Evolutionary conservation across 768 basidiomycete species (phyloP).

Genomic region (Kwoniella heveanensis): DNA sequence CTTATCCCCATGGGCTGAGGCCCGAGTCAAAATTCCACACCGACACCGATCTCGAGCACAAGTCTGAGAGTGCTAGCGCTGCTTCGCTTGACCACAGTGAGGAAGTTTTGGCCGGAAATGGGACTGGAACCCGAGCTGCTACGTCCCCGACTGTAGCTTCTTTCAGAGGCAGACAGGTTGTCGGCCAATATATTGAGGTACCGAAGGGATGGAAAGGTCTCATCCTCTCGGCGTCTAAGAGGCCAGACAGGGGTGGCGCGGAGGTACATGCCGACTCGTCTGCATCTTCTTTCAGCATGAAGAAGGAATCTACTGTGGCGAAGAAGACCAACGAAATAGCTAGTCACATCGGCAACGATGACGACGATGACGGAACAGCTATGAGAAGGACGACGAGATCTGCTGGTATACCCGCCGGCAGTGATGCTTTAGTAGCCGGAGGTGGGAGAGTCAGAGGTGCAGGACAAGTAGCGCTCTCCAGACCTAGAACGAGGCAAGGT

Average conservation of each 20-base stretch:
- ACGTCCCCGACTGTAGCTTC: conserved; percentile 21
- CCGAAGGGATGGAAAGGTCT: conserved; percentile 42
- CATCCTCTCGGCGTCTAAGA: conserved; percentile 24
- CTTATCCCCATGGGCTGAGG: conserved; percentile 14
- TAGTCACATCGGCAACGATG: neutral
- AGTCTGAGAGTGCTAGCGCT: too few species aligned
- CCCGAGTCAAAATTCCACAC: neutral
- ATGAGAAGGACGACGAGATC: conserved; percentile 20
- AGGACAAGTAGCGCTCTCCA: conserved; percentile 41
- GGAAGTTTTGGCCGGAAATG: too few species aligned
- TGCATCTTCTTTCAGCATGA: neutral
- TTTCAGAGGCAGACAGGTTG: conserved; percentile 42
- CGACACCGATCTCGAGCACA: too few species aligned
- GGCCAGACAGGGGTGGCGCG: conserved; percentile 31
- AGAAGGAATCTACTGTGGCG: neutral
- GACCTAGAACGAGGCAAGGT: conserved; percentile 28
- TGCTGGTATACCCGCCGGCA: conserved; percentile 14
- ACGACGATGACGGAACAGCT: neutral
- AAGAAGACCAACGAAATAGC: neutral
- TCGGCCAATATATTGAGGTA: conserved; percentile 35
- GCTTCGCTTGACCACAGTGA: too few species aligned
- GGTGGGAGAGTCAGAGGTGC: conserved; percentile 26
- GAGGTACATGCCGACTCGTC: conserved; percentile 12
- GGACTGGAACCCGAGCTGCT: neutral
- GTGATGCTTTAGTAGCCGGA: too few species aligned